Evolutionary conservation across 208 protist species (phyloP).

Genomic region (Leishmania tarentolae): DNA sequence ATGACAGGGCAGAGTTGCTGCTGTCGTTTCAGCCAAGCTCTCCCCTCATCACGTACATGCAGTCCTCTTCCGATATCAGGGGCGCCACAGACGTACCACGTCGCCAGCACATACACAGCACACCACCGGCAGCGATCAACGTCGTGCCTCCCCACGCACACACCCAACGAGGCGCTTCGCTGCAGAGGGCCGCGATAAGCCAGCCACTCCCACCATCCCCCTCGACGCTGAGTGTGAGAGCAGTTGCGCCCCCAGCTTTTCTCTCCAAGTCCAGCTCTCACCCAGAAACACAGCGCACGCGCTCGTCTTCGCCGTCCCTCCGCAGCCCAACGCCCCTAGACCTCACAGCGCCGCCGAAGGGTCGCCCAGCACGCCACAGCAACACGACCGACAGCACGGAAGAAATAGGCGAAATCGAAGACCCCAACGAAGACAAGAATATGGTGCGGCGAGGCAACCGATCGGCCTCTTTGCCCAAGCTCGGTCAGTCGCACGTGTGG

Average conservation of each 20-base stretch:
- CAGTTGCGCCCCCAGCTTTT: neutral
- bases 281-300: neutral
- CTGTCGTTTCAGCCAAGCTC: neutral
- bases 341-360: slow-evolving; percentile 15
- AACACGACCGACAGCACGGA: slow-evolving; percentile 15
- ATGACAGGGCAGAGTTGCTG: neutral
- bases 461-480: neutral
- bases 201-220: neutral
- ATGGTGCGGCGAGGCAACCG: neutral
- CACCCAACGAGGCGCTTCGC: neutral
- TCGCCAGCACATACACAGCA: neutral
- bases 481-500: neutral
- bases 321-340: slow-evolving; percentile 23
- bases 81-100: no score
- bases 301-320: slow-evolving; percentile 9
- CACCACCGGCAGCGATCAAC: neutral
- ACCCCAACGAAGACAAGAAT: neutral
- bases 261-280: neutral
- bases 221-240: neutral
- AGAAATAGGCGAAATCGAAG: neutral
- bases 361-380: neutral
- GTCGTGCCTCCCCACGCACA: neutral
- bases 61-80: neutral
- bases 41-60: neutral
- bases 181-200: neutral